Conservation (phyloP, 768 basidiomycete genomes). For the Boletus reticuloceps region DNA sequence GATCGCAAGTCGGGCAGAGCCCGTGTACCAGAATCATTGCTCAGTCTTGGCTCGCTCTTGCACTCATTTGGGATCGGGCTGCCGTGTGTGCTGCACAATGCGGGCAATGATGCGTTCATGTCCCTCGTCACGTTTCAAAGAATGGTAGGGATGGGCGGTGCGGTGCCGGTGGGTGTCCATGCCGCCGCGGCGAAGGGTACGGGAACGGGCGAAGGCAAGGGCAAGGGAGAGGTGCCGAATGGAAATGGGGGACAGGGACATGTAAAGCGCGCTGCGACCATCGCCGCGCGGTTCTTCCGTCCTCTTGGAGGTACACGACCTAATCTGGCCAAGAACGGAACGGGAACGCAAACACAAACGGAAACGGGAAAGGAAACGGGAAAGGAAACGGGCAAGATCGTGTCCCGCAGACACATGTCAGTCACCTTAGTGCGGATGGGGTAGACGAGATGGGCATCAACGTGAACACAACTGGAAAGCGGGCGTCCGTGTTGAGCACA, state of each 20-base stretch:
- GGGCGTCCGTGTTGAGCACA: constrained; percentile 14
- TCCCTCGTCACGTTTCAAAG: constrained; percentile 65
- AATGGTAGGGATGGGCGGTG: constrained; percentile 56
- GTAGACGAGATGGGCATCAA: constrained; percentile 15
- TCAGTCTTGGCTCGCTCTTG: constrained; percentile 66
- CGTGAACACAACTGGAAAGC: constrained; percentile 20
- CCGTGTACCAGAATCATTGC: constrained; percentile 49
- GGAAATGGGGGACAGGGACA: background rate
- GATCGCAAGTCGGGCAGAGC: constrained; percentile 55
- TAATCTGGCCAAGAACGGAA: background rate
- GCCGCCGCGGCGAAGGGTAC: too few relatives aligned
- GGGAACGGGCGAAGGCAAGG: too few relatives aligned
- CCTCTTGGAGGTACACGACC: background rate
- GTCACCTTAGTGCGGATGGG: background rate
- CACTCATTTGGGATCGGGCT: constrained; percentile 46
- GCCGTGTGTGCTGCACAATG: constrained; percentile 55
- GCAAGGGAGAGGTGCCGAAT: background rate
- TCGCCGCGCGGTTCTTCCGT: constrained; percentile 18
- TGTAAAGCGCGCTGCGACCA: constrained; percentile 14
- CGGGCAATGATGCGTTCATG: constrained; percentile 81
- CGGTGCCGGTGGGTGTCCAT: background rate
- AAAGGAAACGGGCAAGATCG: background rate
- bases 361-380: background rate
- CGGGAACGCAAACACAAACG: background rate
- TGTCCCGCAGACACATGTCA: background rate